These are phyloP conservation scores for Kwoniella dejecticola DNA, from an alignment of 768 basidiomycete species.

Conservation along the genomic window DNA sequence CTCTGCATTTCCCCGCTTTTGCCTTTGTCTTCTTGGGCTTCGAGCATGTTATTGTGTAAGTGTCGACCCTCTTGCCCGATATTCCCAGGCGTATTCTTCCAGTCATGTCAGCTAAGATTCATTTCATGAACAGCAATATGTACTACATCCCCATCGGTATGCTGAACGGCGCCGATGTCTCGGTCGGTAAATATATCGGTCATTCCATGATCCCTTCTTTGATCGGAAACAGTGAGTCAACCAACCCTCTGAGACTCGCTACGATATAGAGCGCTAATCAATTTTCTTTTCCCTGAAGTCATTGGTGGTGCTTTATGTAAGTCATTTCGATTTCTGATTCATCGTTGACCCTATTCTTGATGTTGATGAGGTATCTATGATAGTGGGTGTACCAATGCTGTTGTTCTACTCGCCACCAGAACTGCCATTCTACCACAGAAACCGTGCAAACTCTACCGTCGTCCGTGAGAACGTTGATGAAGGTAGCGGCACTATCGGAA, in stretches of 20 bases:
- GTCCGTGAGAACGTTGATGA: slow-evolving; percentile 9
- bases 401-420: slow-evolving; percentile 28
- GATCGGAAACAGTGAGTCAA: slow-evolving; percentile 20
- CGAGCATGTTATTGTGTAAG: slow-evolving; percentile 33
- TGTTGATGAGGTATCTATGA: not conserved
- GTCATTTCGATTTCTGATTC: not conserved
- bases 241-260: not conserved
- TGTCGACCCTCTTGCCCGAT: not conserved
- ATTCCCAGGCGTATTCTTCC: too few relatives aligned
- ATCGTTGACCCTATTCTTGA: not conserved
- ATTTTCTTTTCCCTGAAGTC: too few relatives aligned
- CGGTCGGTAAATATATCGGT: slow-evolving; percentile 25
- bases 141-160: slow-evolving; percentile 34
- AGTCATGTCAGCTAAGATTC: too few relatives aligned
- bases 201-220: slow-evolving; percentile 31
- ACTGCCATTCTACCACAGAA: slow-evolving; percentile 21
- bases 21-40: slow-evolving; percentile 30
- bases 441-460: slow-evolving; percentile 3
- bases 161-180: slow-evolving; percentile 28
- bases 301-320: slow-evolving; percentile 23
- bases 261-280: too few relatives aligned
- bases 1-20: slow-evolving; percentile 31
- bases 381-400: slow-evolving; percentile 31
- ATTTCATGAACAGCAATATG: slow-evolving; percentile 29
- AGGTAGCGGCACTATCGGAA: slow-evolving; percentile 3